A percentile compares a stretch with the other conserved stretches of the same genome.
Evolutionary conservation across 1,139 yeast genomes (phyloP).

Genomic region (Saccharomyces hybrid): DNA sequence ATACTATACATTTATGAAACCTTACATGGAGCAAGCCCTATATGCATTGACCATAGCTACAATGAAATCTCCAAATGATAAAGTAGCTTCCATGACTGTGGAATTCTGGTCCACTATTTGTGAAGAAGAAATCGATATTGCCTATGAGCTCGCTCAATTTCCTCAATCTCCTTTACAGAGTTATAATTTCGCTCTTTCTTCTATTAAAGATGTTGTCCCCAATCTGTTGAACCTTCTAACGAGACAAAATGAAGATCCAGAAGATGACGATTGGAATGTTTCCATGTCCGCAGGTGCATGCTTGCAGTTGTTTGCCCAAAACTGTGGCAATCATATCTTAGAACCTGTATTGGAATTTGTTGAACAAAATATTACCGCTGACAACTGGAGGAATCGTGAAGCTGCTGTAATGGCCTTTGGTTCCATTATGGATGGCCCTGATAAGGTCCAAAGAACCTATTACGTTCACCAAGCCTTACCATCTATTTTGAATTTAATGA

Average conservation of each 20-base stretch:
- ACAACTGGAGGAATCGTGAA: conserved; percentile 82
- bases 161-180: conserved; percentile 37
- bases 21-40: conserved; percentile 95
- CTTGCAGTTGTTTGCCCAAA: conserved; percentile 84
- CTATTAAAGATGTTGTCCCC: conserved; percentile 80
- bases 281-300: conserved; percentile 99
- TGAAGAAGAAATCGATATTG: conserved; percentile 86
- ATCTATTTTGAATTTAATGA: conserved; percentile 66
- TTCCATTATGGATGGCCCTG: conserved; percentile 92
- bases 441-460: conserved; percentile 54
- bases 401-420: conserved; percentile 99
- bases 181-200: conserved; percentile 75
- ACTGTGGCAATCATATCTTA: conserved; percentile 78
- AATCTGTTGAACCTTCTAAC: conserved; percentile 71
- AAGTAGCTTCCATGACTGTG: conserved; percentile 95
- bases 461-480: conserved; percentile 75
- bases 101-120: conserved; percentile 98
- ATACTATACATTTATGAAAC: conserved; percentile 81
- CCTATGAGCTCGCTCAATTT: conserved; percentile 56
- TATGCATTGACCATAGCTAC: conserved; percentile 86
- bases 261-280: conserved; percentile 94
- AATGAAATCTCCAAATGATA: conserved; percentile 68
- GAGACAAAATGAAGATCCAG: conserved; percentile 82
- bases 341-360: conserved; percentile 81
- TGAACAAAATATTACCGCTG: conserved; percentile 53